Conservation (phyloP, 2,329 filamentous ascomycete species). For the Beauveria sp. region DNA sequence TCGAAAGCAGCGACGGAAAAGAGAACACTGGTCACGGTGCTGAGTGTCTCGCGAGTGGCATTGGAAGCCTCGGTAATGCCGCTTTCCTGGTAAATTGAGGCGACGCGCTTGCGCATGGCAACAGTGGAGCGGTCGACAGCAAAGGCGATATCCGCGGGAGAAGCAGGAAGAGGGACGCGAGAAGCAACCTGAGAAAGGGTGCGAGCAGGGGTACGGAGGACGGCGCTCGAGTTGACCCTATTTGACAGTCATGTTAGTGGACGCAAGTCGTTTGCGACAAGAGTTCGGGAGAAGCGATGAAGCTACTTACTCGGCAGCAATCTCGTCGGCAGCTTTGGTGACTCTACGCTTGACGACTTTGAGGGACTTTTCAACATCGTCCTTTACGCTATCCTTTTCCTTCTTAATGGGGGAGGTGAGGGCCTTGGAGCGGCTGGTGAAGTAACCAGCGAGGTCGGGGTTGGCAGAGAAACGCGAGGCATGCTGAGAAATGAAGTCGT, state of each 20-base stretch:
- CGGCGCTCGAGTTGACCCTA: slow-evolving; percentile 32
- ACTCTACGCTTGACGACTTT: slow-evolving; percentile 39
- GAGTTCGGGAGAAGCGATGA: not conserved
- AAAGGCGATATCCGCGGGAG: slow-evolving; percentile 68
- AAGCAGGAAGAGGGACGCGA: slow-evolving; percentile 68
- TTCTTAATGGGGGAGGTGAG: slow-evolving; percentile 55
- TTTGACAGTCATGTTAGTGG: not conserved
- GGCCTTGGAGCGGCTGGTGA: slow-evolving; percentile 55
- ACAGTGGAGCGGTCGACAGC: slow-evolving; percentile 66
- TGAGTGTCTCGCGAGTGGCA: slow-evolving; percentile 60
- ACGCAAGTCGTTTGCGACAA: not conserved
- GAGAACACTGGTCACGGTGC: slow-evolving; percentile 65
- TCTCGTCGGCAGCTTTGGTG: slow-evolving; percentile 38
- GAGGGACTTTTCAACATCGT: slow-evolving; percentile 29
- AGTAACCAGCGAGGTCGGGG: slow-evolving; percentile 64
- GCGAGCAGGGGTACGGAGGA: slow-evolving; percentile 43
- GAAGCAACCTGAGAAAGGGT: slow-evolving; percentile 44
- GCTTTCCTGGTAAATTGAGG: slow-evolving; percentile 55
- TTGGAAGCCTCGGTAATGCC: slow-evolving; percentile 60
- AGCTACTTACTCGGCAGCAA: slow-evolving; percentile 36
- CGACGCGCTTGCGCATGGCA: slow-evolving; percentile 58
- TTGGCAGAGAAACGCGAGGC: slow-evolving; percentile 55
- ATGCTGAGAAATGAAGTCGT: slow-evolving; percentile 66
- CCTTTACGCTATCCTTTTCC: slow-evolving; percentile 34
- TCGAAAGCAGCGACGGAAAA: slow-evolving; percentile 62